Evolutionary conservation across 1,284 basidiomycete species (phyloP).

Genomic region (Lentinula novae-zelandiae): DNA sequence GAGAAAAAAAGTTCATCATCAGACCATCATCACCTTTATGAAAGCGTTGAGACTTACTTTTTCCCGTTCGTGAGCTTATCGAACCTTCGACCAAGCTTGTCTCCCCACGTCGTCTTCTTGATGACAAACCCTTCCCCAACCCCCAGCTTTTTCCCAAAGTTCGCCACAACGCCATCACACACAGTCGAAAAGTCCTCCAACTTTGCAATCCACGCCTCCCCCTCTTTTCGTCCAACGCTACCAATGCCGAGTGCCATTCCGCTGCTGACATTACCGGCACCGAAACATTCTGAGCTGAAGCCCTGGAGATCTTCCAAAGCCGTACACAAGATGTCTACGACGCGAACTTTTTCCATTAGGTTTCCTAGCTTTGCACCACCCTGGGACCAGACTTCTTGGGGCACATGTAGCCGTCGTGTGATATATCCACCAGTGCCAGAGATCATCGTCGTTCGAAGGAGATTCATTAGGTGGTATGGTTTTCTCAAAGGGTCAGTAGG

Average conservation of each 20-base stretch:
- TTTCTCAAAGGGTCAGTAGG: constrained; percentile 76
- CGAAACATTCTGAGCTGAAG: constrained; percentile 66
- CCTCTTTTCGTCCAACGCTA: constrained; percentile 65
- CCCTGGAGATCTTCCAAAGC: constrained; percentile 74
- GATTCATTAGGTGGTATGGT: constrained; percentile 88
- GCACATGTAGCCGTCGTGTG: constrained; percentile 84
- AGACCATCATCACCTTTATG: constrained; percentile 14
- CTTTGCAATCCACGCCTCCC: constrained; percentile 66
- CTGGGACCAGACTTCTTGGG: constrained; percentile 88
- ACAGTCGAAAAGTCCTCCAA: constrained; percentile 70
- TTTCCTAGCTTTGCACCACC: constrained; percentile 81
- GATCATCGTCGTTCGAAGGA: constrained; percentile 78
- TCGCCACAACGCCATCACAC: constrained; percentile 83
- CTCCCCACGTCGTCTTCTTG: constrained; percentile 83
- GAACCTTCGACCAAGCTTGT: constrained; percentile 77
- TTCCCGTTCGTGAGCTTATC: constrained; percentile 91
- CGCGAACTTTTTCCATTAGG: constrained; percentile 81
- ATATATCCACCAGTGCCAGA: constrained; percentile 85
- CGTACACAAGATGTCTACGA: constrained; percentile 73
- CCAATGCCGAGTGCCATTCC: constrained; percentile 69
- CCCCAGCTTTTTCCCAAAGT: constrained; percentile 86
- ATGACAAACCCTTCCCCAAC: constrained; percentile 79
- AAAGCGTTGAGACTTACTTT: constrained; percentile 53
- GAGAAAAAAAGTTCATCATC: neutral
- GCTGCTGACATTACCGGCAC: constrained; percentile 72